Percentiles rank a stretch among this genome's conserved stretches.
These are phyloP conservation scores for Monilinia fructigena DNA, from an alignment of 2,329 filamentous ascomycete species.

Conservation along the genomic window DNA sequence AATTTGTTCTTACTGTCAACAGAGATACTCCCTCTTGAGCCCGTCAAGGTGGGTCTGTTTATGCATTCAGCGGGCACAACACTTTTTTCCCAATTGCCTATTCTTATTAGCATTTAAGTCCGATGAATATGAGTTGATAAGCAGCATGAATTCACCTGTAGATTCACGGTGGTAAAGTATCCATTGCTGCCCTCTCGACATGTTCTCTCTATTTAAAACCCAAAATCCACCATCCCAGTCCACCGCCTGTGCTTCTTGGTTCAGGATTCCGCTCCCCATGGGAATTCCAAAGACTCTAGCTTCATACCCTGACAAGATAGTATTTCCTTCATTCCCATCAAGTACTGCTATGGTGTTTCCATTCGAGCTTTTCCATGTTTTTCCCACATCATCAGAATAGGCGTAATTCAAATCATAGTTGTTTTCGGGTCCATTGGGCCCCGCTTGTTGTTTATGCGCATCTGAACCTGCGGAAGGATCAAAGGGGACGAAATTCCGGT, in stretches of 20 bases:
- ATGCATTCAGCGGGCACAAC: constrained; percentile 21
- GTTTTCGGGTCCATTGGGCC: constrained; percentile 36
- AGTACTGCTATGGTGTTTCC: constrained; percentile 28
- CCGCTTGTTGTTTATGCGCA: constrained; percentile 37
- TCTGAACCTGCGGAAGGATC: constrained; percentile 20
- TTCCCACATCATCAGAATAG: constrained; percentile 31
- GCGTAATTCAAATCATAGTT: constrained; percentile 35
- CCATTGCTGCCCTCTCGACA: constrained; percentile 28
- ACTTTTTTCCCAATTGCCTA: constrained; percentile 31
- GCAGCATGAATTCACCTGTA: constrained; percentile 23
- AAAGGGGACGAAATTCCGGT: constrained; percentile 32
- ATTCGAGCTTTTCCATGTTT: constrained; percentile 31
- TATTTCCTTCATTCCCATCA: constrained; percentile 12
- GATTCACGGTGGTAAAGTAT: constrained; percentile 30
- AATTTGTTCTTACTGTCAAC: constrained; percentile 28
- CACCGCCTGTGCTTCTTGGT: constrained; percentile 33
- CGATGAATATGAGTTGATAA: background rate
- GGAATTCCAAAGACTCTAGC: constrained; percentile 34
- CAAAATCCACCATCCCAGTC: constrained; percentile 34
- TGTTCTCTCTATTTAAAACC: constrained; percentile 32
- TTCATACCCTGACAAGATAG: constrained; percentile 27
- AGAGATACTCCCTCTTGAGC: constrained; percentile 31
- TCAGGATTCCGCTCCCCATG: constrained; percentile 34
- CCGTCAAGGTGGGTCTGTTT: constrained; percentile 30
- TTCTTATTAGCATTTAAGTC: constrained; percentile 12